phyloP scores from a whole-genome alignment of 352 stramenopile genomes.

The Phytophthora palmivora region DNA sequence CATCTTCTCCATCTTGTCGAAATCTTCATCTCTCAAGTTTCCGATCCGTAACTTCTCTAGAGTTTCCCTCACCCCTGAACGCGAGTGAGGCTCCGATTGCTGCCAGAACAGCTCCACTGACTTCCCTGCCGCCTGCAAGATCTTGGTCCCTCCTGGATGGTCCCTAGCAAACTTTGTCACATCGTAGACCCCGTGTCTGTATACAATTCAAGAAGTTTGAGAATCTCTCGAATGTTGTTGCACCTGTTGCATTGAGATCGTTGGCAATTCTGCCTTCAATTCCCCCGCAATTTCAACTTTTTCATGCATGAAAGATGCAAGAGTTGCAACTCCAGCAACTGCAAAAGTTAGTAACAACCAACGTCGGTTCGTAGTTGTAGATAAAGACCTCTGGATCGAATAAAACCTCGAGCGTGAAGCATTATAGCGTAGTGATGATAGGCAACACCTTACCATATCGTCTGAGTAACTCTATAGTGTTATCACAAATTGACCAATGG shows the following conservation, averaged over 20 bases:
- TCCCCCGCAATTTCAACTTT: conserved; percentile 4
- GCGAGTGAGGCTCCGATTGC: conserved; percentile 27
- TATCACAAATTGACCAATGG: too few relatives aligned
- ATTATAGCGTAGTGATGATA: too few relatives aligned
- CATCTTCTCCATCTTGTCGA: conserved; percentile 18
- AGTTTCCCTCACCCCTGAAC: conserved; percentile 5
- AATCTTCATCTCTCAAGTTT: conserved; percentile 26
- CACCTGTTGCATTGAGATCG: conserved; percentile 31
- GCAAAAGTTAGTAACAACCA: conserved; percentile 9
- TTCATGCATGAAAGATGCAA: background rate
- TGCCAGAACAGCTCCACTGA: conserved; percentile 34
- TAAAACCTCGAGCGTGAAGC: too few relatives aligned
- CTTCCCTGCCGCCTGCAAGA: conserved; percentile 29
- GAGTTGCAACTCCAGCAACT: conserved; percentile 1
- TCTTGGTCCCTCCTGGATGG: conserved; percentile 25
- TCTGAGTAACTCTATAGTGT: too few relatives aligned
- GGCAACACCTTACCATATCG: too few relatives aligned
- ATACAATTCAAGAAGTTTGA: conserved; percentile 31
- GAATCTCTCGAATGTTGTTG: conserved; percentile 8
- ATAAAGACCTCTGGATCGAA: too few relatives aligned
- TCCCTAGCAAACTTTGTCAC: conserved; percentile 22
- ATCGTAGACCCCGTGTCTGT: conserved; percentile 35
- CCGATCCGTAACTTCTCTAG: conserved; percentile 28
- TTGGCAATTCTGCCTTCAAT: conserved; percentile 13
- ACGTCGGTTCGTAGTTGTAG: background rate